phyloP scores from a whole-genome alignment of 129 eudicot species.

The Calendula officinalis region DNA sequence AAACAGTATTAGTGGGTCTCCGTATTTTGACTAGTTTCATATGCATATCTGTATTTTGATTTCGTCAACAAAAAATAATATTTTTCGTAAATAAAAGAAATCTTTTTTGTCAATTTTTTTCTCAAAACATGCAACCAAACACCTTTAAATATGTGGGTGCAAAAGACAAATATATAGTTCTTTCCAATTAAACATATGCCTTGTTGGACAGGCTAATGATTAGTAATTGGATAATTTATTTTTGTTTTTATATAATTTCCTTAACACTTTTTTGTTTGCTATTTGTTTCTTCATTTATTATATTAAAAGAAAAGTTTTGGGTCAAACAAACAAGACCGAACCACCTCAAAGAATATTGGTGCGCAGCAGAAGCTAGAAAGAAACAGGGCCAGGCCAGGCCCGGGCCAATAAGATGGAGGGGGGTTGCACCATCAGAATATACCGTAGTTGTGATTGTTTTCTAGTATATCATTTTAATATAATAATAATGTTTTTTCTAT shows the following conservation, averaged over 20 bases:
- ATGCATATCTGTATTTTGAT: too few species aligned
- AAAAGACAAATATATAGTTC: slow-evolving; percentile 19
- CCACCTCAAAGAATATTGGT: slow-evolving; percentile 16
- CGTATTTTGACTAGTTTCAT: too few species aligned
- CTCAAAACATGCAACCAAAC: neutral
- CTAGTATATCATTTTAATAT: neutral
- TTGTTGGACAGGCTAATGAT: slow-evolving; percentile 22
- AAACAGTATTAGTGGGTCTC: too few species aligned
- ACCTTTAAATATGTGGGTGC: slow-evolving; percentile 18
- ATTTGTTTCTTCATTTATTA: slow-evolving; percentile 22
- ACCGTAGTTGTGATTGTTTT: slow-evolving; percentile 25
- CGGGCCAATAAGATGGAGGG: slow-evolving; percentile 5
- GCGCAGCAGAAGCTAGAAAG: slow-evolving; percentile 26
- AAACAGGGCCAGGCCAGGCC: slow-evolving; percentile 23
- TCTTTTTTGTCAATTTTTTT: too few species aligned
- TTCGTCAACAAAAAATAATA: neutral
- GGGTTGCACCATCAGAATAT: slow-evolving; percentile 39
- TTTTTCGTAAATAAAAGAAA: too few species aligned
- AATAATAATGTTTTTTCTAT: too few species aligned
- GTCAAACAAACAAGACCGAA: slow-evolving; percentile 19
- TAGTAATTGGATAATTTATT: neutral
- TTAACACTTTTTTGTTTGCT: slow-evolving; percentile 2
- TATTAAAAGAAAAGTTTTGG: neutral
- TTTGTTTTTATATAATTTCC: neutral
- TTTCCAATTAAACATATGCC: slow-evolving; percentile 8